Evolutionary conservation across 1,284 basidiomycete species (phyloP), one percentile per base, ranked within the genome.

Genomic region (Tylopilus orsonianus): DNA sequence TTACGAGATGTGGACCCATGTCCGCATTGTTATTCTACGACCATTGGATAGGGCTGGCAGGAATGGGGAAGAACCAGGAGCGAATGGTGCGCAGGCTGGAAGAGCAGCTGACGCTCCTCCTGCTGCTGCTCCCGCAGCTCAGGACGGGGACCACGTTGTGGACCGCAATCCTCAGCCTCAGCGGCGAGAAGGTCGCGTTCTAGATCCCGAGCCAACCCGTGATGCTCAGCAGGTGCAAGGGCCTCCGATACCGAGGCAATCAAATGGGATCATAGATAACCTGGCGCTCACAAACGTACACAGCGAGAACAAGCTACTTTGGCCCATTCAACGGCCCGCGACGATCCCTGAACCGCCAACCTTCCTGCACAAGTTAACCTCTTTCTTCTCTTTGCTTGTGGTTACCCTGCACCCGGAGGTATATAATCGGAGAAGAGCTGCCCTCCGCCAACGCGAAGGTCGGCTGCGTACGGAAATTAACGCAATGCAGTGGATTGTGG

Each of bases 1-100:
- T 13, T 91, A 87, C 61, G 88, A 90, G 65, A 80, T 86, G 20
- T 89, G 84, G 83, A 78, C 76, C 45, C 81, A 83, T n/a, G 75
- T 89, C 51, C 75, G 83, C 33, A 71, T 79, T 44, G 75, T 74
- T 34, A 54, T 85, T 24, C 60, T 73, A 20, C 73, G 78, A 44
- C 72, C 71, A 8, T 54, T 71, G 37, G 68, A 47, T 62, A 67
- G 51, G 54, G 53, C 46, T 44, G 58, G 52, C 8, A 60, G 41
- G 12, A 52, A 65, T 16, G 57, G 44, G 9, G 58, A 46, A 8
- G 57, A 46, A 6, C 50, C 36, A 14, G 56, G 48, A 41, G 50
- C 19, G 22, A 56, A 67, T 19, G 58, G 41, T 24, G 63, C 40
- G n/a, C 67, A 41, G 24, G 56, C 42, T 14, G 50, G 48, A 44